Base-by-base conservation (phyloP, 306 rosid species). In the Cucumis melo region DNA sequence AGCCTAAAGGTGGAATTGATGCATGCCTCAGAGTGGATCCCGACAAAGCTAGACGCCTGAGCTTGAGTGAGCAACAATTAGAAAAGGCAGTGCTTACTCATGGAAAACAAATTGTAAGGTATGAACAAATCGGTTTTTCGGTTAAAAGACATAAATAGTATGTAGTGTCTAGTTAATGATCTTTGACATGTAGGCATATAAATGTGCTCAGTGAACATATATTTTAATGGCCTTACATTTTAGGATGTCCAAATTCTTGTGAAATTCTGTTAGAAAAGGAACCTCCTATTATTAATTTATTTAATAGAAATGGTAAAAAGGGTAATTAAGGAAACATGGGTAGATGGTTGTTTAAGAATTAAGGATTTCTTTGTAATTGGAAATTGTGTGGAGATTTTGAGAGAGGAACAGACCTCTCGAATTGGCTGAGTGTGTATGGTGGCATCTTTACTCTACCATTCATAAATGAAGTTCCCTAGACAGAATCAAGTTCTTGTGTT, bases 61-160 rank as follows among this genome's bases (percentile, higher is more conserved):
- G 99, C 87, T 89, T 95, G 88, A 92, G 99, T 59, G 99, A 95
- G 93, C 96, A 88, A 78, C 89, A 92, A 68, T 92, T 95, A 79
- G 98, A 89, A 75, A 92, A 92, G 85, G 89, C 96, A 44, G 82
- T 71, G 60, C 77, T 55, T 78, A 89, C 87, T 77, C 81, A 84
- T 79, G 98, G 90, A 65, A 87, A 85, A 81, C 88, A 92, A 36
- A 86, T 95, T 56, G 91, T 95, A 78, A 88, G 99, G 99, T 95
- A 89, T 76, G 67, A n/a, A 51, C 41, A 24, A 42, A 24, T 29
- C 6, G 51, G 10, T 32, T 27, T 70, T 16, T 71, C 60, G 10
- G 15, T 32, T 27, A 0, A n/a, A 11, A 44, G 42, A 71, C 44
- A 44, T 72, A 6, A 17, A 4, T 50, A 27, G 24, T 23, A 50